phyloP scores from a whole-genome alignment of 441 rosid species.

The Erodium texanum region DNA sequence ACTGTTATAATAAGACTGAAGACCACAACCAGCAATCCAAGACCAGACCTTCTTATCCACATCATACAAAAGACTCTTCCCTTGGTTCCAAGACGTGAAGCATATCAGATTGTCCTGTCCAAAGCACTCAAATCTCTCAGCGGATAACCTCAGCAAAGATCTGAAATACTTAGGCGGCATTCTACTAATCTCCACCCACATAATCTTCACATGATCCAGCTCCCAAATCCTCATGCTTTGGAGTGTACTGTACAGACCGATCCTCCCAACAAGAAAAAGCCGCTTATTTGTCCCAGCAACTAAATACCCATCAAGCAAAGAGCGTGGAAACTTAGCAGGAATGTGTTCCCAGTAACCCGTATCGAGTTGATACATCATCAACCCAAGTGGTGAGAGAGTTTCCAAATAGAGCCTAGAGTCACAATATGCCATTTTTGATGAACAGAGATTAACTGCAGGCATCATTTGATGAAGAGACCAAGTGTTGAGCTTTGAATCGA shows the following conservation, averaged over 20 bases:
- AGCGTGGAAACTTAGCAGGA: slow-evolving; percentile 84
- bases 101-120: slow-evolving; percentile 90
- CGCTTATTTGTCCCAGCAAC: slow-evolving; percentile 88
- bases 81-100: slow-evolving; percentile 91
- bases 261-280: slow-evolving; percentile 80
- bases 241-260: slow-evolving; percentile 82
- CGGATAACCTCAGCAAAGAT: slow-evolving; percentile 72
- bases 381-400: slow-evolving; percentile 88
- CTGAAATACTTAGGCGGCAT: slow-evolving; percentile 86
- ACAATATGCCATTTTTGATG: slow-evolving; percentile 93
- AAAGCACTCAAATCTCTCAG: slow-evolving; percentile 93
- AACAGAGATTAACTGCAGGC: slow-evolving; percentile 92
- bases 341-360: slow-evolving; percentile 85
- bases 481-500: slow-evolving; percentile 59
- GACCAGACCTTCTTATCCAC: slow-evolving; percentile 31
- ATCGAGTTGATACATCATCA: slow-evolving; percentile 79
- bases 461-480: slow-evolving; percentile 82
- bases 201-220: slow-evolving; percentile 64
- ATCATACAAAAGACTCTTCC: slow-evolving; percentile 72
- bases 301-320: slow-evolving; percentile 82
- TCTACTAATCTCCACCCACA: slow-evolving; percentile 86
- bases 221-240: slow-evolving; percentile 97
- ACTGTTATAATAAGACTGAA: slow-evolving; percentile 76
- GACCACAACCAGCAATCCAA: slow-evolving; percentile 66
- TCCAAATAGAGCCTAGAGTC: slow-evolving; percentile 79